A percentile compares a stretch with the other conserved stretches of the same genome.
phyloP scores from a whole-genome alignment of 495 filamentous ascomycete species.

The Aspergillus wentii region DNA sequence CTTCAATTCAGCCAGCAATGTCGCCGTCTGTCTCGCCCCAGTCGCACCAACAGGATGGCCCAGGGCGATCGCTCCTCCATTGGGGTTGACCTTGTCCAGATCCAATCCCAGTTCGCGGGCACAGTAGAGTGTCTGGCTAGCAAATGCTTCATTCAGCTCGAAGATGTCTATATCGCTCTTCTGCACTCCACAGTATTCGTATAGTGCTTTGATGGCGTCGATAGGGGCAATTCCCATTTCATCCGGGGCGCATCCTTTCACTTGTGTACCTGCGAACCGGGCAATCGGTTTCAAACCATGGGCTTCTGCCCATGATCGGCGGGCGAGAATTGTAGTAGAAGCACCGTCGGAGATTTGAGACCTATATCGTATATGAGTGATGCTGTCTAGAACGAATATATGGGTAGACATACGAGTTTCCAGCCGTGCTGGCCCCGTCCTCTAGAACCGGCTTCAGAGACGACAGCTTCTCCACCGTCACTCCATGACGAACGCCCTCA shows the following conservation, averaged over 20 bases:
- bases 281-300: slow-evolving; percentile 75
- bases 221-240: slow-evolving; percentile 92
- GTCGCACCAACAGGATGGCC: slow-evolving; percentile 73
- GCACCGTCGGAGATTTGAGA: slow-evolving; percentile 49
- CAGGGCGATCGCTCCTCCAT: slow-evolving; percentile 69
- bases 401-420: slow-evolving; percentile 30
- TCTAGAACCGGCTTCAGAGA: slow-evolving; percentile 83
- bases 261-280: slow-evolving; percentile 79
- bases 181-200: slow-evolving; percentile 61
- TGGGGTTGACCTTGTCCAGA: slow-evolving; percentile 75
- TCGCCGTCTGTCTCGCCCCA: slow-evolving; percentile 67
- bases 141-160: slow-evolving; percentile 91
- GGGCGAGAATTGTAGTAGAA: slow-evolving; percentile 78
- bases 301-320: slow-evolving; percentile 71
- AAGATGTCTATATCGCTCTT: slow-evolving; percentile 74
- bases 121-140: slow-evolving; percentile 85
- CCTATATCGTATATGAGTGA: no score
- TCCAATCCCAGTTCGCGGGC: slow-evolving; percentile 65
- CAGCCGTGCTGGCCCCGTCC: slow-evolving; percentile 73
- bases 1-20: slow-evolving; percentile 64
- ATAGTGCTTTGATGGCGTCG: slow-evolving; percentile 78
- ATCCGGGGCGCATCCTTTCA: slow-evolving; percentile 73
- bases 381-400: background rate
- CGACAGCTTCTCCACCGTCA: slow-evolving; percentile 65
- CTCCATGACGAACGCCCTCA: slow-evolving; percentile 77